Evolutionary conservation across 2,329 filamentous ascomycete genomes (phyloP), one percentile per base, ranked within the genome.

Genomic region (Epichloe aotearoae): DNA sequence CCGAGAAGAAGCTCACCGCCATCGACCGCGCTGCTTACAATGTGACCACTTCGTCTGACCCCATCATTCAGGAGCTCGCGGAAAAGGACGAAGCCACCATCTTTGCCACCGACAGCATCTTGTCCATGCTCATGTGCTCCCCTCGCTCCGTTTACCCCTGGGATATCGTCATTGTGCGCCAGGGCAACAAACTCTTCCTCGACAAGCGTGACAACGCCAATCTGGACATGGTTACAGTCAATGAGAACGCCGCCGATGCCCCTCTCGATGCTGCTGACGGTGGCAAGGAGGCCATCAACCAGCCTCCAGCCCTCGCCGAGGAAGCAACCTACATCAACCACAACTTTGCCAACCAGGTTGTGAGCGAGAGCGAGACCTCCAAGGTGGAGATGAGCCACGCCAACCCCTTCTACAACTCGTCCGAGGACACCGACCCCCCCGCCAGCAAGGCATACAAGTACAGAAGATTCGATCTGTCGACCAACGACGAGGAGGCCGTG

Each of bases 271-370:
- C 86, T 30, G 83, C 88, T 52, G 91, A 97, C 64, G 88, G 88
- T 62, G 89, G 88, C 75, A 94, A 95, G 73, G 93, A 98, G 66
- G 76, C 79, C 57, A 85, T 98, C 72, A 98, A 98, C 80, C 89
- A 89, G 64, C 93, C 93, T n/a, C 73, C 76, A 50, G 88, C 90
- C 50, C 82, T 98, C 52, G 91, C 94, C 63, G 85, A 96, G 69
- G 93, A 98, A 73, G 93, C 93, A 50, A 98, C 93, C 49, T 94
- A 96, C 75, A 98, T 98, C 80, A 98, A 98, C 81, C 93, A 97
- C 79, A 95, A 97, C 76, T 98, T 98, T 69, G 86, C 88, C 60
- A 88, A 95, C 70, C 93, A 98, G 75, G 88, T 94, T 48, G 90
- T 98, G 58, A 70, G 81, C 61, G 93, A 98, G 75, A 85, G 77